phyloP scores from a whole-genome alignment of 1,284 basidiomycete genomes.

The Kwoniella shivajii region DNA sequence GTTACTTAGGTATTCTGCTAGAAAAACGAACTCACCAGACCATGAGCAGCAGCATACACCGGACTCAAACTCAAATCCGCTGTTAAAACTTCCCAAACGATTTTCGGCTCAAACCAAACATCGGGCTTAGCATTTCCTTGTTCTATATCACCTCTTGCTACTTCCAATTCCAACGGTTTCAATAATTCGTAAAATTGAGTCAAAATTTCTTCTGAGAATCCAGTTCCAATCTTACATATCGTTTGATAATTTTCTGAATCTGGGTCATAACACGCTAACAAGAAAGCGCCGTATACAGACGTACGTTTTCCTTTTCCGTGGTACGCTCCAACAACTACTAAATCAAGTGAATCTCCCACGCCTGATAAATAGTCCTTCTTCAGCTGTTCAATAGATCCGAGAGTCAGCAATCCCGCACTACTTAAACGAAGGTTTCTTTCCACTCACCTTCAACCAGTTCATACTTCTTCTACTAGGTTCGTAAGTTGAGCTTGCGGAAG shows the following conservation, averaged over 20 bases:
- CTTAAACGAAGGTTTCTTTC: neutral
- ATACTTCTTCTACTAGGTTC: conserved; percentile 92
- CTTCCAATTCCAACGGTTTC: conserved; percentile 69
- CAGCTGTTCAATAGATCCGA: conserved; percentile 60
- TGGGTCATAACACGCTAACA: conserved; percentile 89
- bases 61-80: conserved; percentile 97
- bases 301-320: conserved; percentile 98
- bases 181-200: conserved; percentile 81
- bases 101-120: conserved; percentile 89
- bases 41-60: conserved; percentile 95
- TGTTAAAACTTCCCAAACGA: conserved; percentile 98
- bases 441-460: conserved; percentile 92
- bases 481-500: conserved; percentile 86
- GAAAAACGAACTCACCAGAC: conserved; percentile 65
- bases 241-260: conserved; percentile 91
- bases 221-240: conserved; percentile 98
- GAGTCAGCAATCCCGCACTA: neutral
- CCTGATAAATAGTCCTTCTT: conserved; percentile 99
- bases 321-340: conserved; percentile 95
- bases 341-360: conserved; percentile 93
- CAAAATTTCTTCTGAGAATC: conserved; percentile 90
- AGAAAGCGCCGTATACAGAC: conserved; percentile 92
- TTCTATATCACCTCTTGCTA: conserved; percentile 73
- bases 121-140: conserved; percentile 89
- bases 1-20: neutral